phyloP scores from a whole-genome alignment of 768 basidiomycete genomes.

The Agrocybe praecox region DNA sequence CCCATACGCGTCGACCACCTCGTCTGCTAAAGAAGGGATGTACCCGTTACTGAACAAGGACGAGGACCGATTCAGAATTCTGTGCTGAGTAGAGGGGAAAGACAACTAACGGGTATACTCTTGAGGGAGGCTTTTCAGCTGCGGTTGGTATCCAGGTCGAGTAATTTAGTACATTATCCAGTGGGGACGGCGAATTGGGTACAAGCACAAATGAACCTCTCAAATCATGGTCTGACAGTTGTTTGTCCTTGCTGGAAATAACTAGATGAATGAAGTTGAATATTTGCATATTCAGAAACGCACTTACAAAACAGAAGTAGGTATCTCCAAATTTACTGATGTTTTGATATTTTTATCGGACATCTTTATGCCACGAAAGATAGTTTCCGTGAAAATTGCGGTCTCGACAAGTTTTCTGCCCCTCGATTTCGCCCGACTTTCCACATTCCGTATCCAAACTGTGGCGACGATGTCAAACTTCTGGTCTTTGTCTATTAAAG shows the following conservation, averaged over 20 bases:
- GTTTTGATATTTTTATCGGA: slow-evolving; percentile 24
- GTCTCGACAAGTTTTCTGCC: slow-evolving; percentile 7
- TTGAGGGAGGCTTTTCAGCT: slow-evolving; percentile 20
- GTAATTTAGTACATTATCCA: slow-evolving; percentile 30
- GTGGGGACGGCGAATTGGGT: slow-evolving; percentile 30
- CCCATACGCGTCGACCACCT: slow-evolving; percentile 32
- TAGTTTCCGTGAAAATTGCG: slow-evolving; percentile 27
- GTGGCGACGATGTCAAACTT: slow-evolving; percentile 20
- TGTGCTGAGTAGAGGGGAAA: too few species aligned
- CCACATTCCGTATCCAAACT: slow-evolving; percentile 14
- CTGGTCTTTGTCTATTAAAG: slow-evolving; percentile 15
- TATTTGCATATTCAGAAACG: too few species aligned
- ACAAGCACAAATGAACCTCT: slow-evolving; percentile 38
- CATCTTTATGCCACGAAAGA: slow-evolving; percentile 28
- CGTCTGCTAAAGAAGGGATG: slow-evolving; percentile 19
- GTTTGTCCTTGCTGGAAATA: slow-evolving; percentile 17
- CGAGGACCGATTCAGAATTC: too few species aligned
- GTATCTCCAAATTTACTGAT: slow-evolving; percentile 29
- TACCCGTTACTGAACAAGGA: not conserved
- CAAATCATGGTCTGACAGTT: slow-evolving; percentile 33
- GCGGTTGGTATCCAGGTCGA: slow-evolving; percentile 31
- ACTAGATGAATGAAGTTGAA: too few species aligned
- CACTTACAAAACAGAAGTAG: slow-evolving; percentile 33
- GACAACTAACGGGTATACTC: slow-evolving; percentile 11
- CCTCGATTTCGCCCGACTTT: not conserved